Conservation (phyloP, 768 basidiomycete species). For the Collybiopsis confluens region DNA sequence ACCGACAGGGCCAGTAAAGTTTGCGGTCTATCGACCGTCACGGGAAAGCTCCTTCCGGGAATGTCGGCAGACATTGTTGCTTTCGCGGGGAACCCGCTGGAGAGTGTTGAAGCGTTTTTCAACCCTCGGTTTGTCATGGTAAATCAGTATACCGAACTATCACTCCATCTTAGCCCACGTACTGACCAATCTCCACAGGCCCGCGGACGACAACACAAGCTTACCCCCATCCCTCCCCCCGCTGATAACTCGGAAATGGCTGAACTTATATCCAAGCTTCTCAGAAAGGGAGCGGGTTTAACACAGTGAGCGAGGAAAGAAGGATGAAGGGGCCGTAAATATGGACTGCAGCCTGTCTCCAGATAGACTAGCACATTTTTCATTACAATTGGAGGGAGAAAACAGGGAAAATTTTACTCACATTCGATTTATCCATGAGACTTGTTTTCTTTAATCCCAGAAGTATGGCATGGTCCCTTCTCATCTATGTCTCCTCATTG, state of each 20-base stretch:
- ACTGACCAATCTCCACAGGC: not conserved
- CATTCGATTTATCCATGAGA: no score
- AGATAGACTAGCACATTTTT: no score
- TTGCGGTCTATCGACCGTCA: slow-evolving; percentile 1
- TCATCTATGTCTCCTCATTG: no score
- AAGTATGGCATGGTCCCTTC: no score
- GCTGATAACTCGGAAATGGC: slow-evolving; percentile 1
- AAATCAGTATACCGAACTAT: not conserved
- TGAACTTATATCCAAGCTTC: not conserved
- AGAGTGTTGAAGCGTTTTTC: slow-evolving; percentile 2
- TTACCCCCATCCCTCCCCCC: slow-evolving; percentile 5
- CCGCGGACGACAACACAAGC: slow-evolving; percentile 4
- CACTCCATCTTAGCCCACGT: not conserved
- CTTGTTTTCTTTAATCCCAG: no score
- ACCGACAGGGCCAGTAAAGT: slow-evolving; percentile 6
- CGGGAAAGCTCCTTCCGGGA: slow-evolving; percentile 5
- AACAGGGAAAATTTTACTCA: no score
- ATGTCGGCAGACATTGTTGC: slow-evolving; percentile 6
- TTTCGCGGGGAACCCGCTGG: slow-evolving; percentile 8
- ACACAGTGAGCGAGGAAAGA: not conserved
- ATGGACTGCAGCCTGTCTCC: no score
- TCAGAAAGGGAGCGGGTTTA: slow-evolving; percentile 6
- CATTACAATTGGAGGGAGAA: no score
- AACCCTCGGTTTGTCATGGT: slow-evolving; percentile 8
- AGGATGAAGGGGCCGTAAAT: no score